phyloP scores from a whole-genome alignment of 208 protist genomes.

The Acanthamoeba sp. region DNA sequence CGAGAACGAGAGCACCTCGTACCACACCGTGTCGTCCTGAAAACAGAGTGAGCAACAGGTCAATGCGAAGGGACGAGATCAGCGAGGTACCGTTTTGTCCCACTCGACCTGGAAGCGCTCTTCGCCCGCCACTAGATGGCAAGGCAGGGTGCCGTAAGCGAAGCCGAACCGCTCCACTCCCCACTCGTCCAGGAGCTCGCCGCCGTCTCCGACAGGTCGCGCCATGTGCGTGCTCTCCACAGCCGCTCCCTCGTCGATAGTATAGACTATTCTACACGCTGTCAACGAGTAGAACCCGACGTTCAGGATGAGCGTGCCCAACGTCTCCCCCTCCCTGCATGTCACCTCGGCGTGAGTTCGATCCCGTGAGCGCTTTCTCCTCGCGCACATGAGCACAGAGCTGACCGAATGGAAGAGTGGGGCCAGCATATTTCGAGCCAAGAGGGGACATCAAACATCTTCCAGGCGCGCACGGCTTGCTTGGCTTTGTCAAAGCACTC shows the following conservation, averaged over 20 bases:
- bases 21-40: conserved; percentile 56
- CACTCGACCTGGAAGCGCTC: conserved; percentile 62
- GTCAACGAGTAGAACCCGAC: conserved; percentile 44
- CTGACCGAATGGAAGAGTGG: conserved; percentile 46
- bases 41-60: background rate
- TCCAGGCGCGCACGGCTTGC: conserved; percentile 37
- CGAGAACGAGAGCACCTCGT: conserved; percentile 63
- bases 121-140: conserved; percentile 52
- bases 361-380: too few species aligned
- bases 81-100: background rate
- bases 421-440: conserved; percentile 53
- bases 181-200: conserved; percentile 5
- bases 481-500: conserved; percentile 63
- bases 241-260: background rate
- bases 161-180: conserved; percentile 47
- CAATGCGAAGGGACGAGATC: background rate
- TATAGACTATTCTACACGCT: conserved; percentile 46
- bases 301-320: conserved; percentile 58
- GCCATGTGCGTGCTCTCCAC: background rate
- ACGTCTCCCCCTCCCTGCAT: conserved; percentile 47
- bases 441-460: conserved; percentile 49
- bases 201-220: background rate
- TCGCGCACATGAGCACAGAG: too few species aligned
- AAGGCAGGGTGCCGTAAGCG: conserved; percentile 58
- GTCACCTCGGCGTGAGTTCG: background rate